Percentiles rank a stretch among this genome's conserved stretches.
These are phyloP conservation scores for Trichaptum fuscoviolaceum DNA, from an alignment of 768 basidiomycete species.

Conservation along the genomic window DNA sequence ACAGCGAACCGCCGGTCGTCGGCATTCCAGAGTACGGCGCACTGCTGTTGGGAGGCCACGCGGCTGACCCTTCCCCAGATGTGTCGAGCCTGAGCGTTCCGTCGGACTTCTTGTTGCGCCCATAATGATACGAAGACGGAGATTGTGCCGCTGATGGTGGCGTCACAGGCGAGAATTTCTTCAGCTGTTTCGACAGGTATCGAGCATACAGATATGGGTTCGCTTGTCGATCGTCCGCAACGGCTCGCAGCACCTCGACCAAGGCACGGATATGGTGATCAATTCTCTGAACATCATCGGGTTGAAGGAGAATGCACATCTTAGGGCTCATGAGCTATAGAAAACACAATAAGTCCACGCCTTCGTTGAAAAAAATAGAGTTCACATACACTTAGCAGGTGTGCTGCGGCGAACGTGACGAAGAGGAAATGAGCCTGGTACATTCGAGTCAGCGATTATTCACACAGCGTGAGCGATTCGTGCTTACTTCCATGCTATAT, in stretches of 20 bases:
- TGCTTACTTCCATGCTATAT: conserved; percentile 1
- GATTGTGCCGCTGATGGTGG: background rate
- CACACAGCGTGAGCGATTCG: background rate
- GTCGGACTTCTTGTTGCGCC: background rate
- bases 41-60: background rate
- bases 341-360: background rate
- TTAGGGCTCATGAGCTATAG: background rate
- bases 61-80: background rate
- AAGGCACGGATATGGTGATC: background rate
- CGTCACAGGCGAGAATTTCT: background rate
- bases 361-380: background rate
- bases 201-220: background rate
- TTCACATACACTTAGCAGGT: background rate
- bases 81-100: background rate
- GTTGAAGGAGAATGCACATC: background rate
- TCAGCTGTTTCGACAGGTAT: background rate
- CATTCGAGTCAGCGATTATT: background rate
- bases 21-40: background rate
- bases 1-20: background rate
- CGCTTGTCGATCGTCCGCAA: background rate
- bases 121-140: background rate
- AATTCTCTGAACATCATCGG: background rate
- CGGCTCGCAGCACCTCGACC: background rate
- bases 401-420: background rate
- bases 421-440: background rate